A percentile compares a stretch with the other conserved stretches of the same genome.
phyloP scores from a whole-genome alignment of 345 rosid species.

The Gossypium mustelinum region DNA sequence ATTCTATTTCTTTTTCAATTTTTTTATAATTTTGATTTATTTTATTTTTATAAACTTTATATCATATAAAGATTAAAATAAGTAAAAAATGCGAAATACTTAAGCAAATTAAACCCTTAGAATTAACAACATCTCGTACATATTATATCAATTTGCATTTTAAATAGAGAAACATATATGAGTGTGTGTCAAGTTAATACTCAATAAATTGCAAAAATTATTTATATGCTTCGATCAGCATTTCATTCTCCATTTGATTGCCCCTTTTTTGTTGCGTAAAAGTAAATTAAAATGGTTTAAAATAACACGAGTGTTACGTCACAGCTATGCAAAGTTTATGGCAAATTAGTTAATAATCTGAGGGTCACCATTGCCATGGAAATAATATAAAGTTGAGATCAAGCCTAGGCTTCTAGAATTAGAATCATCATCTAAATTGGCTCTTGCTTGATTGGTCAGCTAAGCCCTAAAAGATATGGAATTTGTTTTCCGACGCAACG shows the following conservation, averaged over 20 bases:
- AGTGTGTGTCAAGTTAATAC: background rate
- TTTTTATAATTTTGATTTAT: too few relatives aligned
- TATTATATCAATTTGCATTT: background rate
- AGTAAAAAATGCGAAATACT: background rate
- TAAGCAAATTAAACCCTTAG: background rate
- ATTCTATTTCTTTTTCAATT: too few relatives aligned
- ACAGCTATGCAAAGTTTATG: background rate
- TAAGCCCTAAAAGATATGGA: background rate
- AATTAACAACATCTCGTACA: background rate
- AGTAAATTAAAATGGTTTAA: background rate
- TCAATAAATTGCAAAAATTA: background rate
- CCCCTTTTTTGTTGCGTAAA: background rate
- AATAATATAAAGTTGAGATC: background rate
- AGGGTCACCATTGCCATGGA: background rate
- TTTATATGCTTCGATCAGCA: background rate
- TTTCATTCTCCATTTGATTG: background rate
- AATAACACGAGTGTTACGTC: background rate
- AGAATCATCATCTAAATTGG: background rate
- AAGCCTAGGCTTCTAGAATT: background rate
- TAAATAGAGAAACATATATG: background rate
- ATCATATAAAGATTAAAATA: background rate
- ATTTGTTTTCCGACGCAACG: conserved; percentile 1
- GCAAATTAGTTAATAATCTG: background rate
- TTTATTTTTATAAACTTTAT: too few relatives aligned
- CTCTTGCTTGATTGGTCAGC: background rate